Percentiles rank a stretch among this genome's conserved stretches.
phyloP scores from a whole-genome alignment of 306 rosid genomes.

The barrel medic (Medicago truncatula) region DNA sequence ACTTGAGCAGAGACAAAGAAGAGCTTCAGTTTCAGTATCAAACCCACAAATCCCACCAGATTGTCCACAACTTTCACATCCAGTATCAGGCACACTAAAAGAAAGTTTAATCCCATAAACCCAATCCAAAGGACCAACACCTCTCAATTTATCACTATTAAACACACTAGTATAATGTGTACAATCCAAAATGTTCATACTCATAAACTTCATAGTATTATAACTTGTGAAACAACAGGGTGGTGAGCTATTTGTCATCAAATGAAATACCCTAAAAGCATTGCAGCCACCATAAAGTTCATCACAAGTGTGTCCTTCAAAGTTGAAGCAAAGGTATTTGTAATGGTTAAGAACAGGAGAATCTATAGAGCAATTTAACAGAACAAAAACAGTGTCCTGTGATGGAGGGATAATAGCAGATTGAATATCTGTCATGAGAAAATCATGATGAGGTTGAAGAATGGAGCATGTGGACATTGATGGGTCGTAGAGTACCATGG shows the following conservation, averaged over 20 bases:
- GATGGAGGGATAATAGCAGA: conserved; percentile 85
- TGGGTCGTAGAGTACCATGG: conserved; percentile 74
- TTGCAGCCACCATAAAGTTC: conserved; percentile 83
- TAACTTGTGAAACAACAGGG: conserved; percentile 89
- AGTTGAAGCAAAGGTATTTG: conserved; percentile 83
- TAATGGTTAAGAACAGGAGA: conserved; percentile 96
- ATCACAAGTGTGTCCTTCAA: conserved; percentile 87
- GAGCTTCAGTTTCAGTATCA: conserved; percentile 82
- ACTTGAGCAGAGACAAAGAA: conserved; percentile 78
- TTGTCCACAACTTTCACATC: conserved; percentile 64
- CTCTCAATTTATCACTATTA: conserved; percentile 56
- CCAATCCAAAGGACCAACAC: conserved; percentile 88
- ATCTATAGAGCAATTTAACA: conserved; percentile 85
- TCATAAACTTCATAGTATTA: conserved; percentile 74
- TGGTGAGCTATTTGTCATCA: conserved; percentile 67
- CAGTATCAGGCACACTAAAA: conserved; percentile 71
- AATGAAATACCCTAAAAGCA: conserved; percentile 77
- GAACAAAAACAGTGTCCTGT: conserved; percentile 84
- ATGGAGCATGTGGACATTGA: conserved; percentile 94
- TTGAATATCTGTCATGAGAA: conserved; percentile 77
- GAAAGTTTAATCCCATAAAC: conserved; percentile 81
- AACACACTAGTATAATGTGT: conserved; percentile 80
- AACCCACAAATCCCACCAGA: conserved; percentile 91
- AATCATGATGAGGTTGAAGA: conserved; percentile 91
- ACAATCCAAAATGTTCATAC: conserved; percentile 91